Conservation (phyloP, 2,329 filamentous ascomycete species). For the Fusarium praegraminearum region DNA sequence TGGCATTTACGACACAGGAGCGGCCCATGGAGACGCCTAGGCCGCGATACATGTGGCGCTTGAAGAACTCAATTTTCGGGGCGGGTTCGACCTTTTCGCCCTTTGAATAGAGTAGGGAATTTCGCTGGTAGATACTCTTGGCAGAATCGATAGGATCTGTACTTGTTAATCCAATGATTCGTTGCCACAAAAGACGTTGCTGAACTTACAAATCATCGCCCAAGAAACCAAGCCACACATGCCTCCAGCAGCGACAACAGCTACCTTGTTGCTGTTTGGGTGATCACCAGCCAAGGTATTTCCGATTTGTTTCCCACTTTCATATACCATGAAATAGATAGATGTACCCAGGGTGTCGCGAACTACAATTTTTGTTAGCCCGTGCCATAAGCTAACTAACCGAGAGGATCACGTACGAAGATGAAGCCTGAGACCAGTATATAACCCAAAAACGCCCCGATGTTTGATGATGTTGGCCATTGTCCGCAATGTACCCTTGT, state of each 20-base stretch:
- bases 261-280: conserved; percentile 81
- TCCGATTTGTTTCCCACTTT: conserved; percentile 85
- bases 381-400: neutral
- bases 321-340: conserved; percentile 91
- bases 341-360: conserved; percentile 85
- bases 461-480: conserved; percentile 82
- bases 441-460: conserved; percentile 78
- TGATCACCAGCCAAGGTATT: conserved; percentile 78
- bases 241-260: conserved; percentile 82
- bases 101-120: conserved; percentile 76
- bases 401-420: conserved; percentile 68
- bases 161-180: conserved; percentile 14
- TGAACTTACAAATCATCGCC: conserved; percentile 78
- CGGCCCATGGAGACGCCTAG: conserved; percentile 86
- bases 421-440: conserved; percentile 84
- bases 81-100: conserved; percentile 72
- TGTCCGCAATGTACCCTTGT: conserved; percentile 81
- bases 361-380: conserved; percentile 61
- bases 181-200: conserved; percentile 48
- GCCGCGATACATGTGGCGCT: conserved; percentile 83
- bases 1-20: conserved; percentile 85
- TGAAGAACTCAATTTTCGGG: conserved; percentile 83
- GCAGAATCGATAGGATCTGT: conserved; percentile 80
- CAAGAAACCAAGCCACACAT: conserved; percentile 87
- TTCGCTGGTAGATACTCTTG: conserved; percentile 87